phyloP scores from a whole-genome alignment of 495 filamentous ascomycete species.

The Entonaema liquescens region DNA sequence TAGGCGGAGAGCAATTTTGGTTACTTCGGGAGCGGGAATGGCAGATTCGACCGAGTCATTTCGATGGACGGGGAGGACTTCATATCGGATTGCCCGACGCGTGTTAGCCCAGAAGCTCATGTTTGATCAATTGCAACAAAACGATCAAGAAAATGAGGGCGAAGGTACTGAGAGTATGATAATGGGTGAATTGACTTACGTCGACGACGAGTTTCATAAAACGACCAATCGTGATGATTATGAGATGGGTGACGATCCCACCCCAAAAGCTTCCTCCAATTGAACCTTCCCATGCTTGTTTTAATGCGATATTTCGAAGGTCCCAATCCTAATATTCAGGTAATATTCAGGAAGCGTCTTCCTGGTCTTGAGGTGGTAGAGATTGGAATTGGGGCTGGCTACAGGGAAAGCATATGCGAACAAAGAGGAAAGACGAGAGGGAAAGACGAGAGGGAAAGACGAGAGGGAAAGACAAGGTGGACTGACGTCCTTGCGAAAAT shows the following conservation, averaged over 20 bases:
- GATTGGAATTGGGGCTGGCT: neutral
- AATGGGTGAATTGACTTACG: slow-evolving; percentile 44
- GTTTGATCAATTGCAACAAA: neutral
- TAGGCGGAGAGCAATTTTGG: slow-evolving; percentile 84
- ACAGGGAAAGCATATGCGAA: slow-evolving; percentile 1
- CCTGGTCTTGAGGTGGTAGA: neutral
- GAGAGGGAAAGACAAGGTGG: neutral
- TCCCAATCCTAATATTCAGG: neutral
- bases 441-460: neutral
- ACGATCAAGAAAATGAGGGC: neutral
- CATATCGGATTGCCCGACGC: slow-evolving; percentile 22
- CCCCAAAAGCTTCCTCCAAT: slow-evolving; percentile 52
- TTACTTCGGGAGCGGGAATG: slow-evolving; percentile 75
- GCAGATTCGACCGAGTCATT: slow-evolving; percentile 64
- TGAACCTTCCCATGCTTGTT: slow-evolving; percentile 42
- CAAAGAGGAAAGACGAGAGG: neutral
- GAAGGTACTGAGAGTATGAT: neutral
- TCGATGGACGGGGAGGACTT: slow-evolving; percentile 70
- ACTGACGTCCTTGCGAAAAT: neutral
- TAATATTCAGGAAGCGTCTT: neutral
- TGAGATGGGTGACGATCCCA: slow-evolving; percentile 52
- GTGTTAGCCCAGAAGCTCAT: slow-evolving; percentile 32
- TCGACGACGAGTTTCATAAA: slow-evolving; percentile 50
- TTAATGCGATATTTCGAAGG: neutral
- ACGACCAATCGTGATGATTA: slow-evolving; percentile 49